Evolutionary conservation across 768 basidiomycete species (phyloP), one percentile per base, ranked within the genome.

Genomic region (Lyophyllum shimeji): DNA sequence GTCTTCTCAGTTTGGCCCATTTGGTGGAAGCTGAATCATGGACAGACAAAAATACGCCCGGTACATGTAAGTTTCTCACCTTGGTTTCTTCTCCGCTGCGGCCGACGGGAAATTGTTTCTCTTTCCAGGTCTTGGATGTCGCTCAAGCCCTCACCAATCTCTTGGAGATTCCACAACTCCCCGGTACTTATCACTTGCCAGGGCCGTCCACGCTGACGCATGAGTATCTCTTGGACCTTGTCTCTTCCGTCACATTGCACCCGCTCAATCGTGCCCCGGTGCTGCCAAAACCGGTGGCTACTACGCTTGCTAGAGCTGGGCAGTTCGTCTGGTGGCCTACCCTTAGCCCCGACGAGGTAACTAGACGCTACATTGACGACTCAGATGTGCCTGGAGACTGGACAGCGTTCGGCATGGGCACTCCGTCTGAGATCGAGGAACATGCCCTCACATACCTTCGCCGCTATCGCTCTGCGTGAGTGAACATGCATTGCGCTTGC

Each of bases 11-110:
- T 84, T 61, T 95, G 90, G 83, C 89, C 95, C 13, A 87, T 93
- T 57, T 89, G 91, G 82, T 98, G 89, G 93, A 90, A 91, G 69
- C 79, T 98, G 58, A 99, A 99, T 78, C 74, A 89, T 65, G 91
- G 85, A 34, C 75, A 89, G 70, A 95, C 97, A 21, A 85, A 83
- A 73, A 84, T 91, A 71, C 89, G 93, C 31, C 97, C 97, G 0
- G 93, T 90, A 45, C 95, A 98, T 80, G 92, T 93, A 76, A 72
- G 85, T 76, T 46, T 53, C 58, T 56, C 44, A 50, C 50, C 59
- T 52, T 59, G 52, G 58, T 43, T 43, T 45, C 45, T 52, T 53
- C 21, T 23, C 29, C 43, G 40, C 54, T 45, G 49, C 45, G 58
- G 67, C n/a, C 65, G 67, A 51, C 54, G 46, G 54, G 53, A 59